phyloP scores from a whole-genome alignment of 495 filamentous ascomycete species.

The Aspergillus nanangensis region DNA sequence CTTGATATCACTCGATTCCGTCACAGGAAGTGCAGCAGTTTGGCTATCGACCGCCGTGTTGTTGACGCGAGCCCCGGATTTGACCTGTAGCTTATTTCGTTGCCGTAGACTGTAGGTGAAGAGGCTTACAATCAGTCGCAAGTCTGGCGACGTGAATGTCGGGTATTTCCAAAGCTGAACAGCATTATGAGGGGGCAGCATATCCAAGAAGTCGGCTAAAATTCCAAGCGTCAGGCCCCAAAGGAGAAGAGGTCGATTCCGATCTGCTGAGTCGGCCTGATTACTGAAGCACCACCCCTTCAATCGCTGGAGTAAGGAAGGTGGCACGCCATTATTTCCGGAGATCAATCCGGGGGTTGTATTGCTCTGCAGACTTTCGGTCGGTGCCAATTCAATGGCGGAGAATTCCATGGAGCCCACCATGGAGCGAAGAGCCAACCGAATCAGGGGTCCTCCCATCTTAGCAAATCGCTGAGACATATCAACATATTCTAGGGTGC shows the following conservation, averaged over 20 bases:
- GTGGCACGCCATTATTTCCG: conserved; percentile 7
- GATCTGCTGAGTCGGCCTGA: conserved; percentile 26
- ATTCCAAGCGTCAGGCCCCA: conserved; percentile 77
- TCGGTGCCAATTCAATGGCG: conserved; percentile 59
- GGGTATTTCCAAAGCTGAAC: conserved; percentile 66
- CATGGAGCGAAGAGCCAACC: conserved; percentile 47
- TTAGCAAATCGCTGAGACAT: conserved; percentile 59
- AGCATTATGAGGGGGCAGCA: conserved; percentile 60
- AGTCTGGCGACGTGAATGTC: conserved; percentile 65
- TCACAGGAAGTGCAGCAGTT: conserved; percentile 36
- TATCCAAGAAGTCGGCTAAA: conserved; percentile 66
- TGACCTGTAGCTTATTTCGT: conserved; percentile 43
- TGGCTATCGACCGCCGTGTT: conserved; percentile 41
- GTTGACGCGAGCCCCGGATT: conserved; percentile 31
- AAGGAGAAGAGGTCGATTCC: conserved; percentile 53
- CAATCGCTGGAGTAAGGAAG: conserved; percentile 20
- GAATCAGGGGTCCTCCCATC: conserved; percentile 44
- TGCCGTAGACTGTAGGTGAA: conserved; percentile 58
- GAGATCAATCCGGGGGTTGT: conserved; percentile 44
- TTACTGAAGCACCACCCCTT: conserved; percentile 28
- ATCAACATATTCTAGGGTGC: conserved; percentile 63
- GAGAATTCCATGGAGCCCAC: conserved; percentile 71
- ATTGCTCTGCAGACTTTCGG: conserved; percentile 55
- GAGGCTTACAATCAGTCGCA: conserved; percentile 55
- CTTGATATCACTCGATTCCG: conserved; percentile 10